Evolutionary conservation across 2,329 filamentous ascomycete genomes (phyloP).

Genomic region (Calonectria hongkongensis): DNA sequence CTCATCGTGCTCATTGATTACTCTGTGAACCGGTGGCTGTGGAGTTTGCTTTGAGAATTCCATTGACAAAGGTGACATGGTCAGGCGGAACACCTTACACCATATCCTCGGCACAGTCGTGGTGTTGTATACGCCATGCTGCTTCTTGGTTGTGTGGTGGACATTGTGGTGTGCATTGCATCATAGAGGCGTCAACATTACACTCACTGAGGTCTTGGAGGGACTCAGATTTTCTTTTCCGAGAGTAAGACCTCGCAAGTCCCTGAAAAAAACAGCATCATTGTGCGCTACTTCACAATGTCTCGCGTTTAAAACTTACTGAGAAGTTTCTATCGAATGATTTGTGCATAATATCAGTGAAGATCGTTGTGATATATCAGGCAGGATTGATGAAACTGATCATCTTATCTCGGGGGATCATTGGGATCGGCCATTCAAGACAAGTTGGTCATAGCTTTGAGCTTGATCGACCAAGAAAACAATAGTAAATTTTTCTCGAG

Average conservation of each 20-base stretch:
- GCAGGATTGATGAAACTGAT: neutral
- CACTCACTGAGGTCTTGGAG: neutral
- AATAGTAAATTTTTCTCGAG: too few relatives aligned
- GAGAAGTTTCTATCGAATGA: neutral
- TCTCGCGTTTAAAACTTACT: neutral
- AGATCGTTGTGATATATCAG: neutral
- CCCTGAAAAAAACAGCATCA: neutral
- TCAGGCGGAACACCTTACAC: too few relatives aligned
- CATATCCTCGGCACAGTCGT: neutral
- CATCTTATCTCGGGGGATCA: neutral
- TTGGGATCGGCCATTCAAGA: neutral
- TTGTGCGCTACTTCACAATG: neutral
- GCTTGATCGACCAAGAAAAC: too few relatives aligned
- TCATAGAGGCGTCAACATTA: neutral
- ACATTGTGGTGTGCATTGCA: neutral
- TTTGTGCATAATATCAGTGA: neutral
- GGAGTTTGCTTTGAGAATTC: neutral
- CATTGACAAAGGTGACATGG: neutral
- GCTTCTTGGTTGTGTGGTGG: neutral
- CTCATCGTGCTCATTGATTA: neutral
- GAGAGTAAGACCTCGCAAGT: neutral
- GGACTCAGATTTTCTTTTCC: neutral
- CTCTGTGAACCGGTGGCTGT: neutral
- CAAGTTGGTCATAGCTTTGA: too few relatives aligned
- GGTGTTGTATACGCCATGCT: too few relatives aligned